Evolutionary conservation across 2,329 filamentous ascomycete genomes (phyloP).

Genomic region (Colletotrichum sp.): DNA sequence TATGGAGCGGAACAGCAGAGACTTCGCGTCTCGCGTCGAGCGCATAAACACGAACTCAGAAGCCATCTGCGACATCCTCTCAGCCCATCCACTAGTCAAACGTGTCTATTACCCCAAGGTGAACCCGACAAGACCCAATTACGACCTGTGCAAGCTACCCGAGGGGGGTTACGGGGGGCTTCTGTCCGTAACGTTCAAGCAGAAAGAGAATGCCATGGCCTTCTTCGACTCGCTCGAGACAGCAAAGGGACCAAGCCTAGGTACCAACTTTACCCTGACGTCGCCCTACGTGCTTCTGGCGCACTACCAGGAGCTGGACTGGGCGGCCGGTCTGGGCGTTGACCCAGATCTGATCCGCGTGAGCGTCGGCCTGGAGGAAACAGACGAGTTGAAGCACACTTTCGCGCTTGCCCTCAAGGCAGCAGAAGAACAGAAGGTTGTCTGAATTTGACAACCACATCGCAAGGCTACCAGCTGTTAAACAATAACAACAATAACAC

Average conservation of each 20-base stretch:
- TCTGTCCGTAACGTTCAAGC: constrained; percentile 82
- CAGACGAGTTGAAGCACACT: constrained; percentile 64
- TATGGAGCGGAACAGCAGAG: constrained; percentile 93
- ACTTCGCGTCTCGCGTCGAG: constrained; percentile 83
- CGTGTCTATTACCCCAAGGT: constrained; percentile 87
- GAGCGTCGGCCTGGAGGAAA: constrained; percentile 89
- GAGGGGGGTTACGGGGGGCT: constrained; percentile 89
- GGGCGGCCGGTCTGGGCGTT: constrained; percentile 83
- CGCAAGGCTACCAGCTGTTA: not conserved
- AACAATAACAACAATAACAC: not conserved
- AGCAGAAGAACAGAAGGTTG: constrained; percentile 36
- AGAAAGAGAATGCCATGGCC: constrained; percentile 70
- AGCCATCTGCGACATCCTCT: constrained; percentile 76
- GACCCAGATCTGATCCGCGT: constrained; percentile 82
- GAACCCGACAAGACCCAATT: constrained; percentile 71
- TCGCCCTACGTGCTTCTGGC: constrained; percentile 92
- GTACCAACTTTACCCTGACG: constrained; percentile 94
- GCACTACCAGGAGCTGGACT: constrained; percentile 91
- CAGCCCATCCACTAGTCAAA: constrained; percentile 68
- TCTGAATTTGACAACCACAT: not conserved
- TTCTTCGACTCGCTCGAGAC: constrained; percentile 90
- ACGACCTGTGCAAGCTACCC: constrained; percentile 78
- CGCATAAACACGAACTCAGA: constrained; percentile 88
- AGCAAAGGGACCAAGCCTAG: constrained; percentile 91
- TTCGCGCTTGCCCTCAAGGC: constrained; percentile 76